phyloP scores from a whole-genome alignment of 2,329 filamentous ascomycete species.

The Xylariaceae sp. region DNA sequence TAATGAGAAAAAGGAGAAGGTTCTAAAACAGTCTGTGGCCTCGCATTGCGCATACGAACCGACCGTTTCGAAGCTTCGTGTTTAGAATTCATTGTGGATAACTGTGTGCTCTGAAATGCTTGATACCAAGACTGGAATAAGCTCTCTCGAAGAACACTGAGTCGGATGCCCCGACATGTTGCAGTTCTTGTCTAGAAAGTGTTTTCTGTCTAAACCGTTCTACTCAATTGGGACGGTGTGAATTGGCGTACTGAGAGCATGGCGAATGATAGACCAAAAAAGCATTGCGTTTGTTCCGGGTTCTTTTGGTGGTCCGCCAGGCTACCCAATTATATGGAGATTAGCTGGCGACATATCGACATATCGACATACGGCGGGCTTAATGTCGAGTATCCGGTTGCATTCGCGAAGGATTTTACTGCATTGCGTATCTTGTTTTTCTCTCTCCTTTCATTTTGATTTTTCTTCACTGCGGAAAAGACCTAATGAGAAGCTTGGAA shows the following conservation, averaged over 20 bases:
- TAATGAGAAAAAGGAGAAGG: slow-evolving; percentile 12
- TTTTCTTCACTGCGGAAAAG: slow-evolving; percentile 2
- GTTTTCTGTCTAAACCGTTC: slow-evolving; percentile 25
- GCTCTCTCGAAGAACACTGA: background rate
- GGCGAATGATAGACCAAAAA: slow-evolving; percentile 26
- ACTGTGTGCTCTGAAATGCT: background rate
- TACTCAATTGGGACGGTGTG: slow-evolving; percentile 9
- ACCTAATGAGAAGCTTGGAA: background rate
- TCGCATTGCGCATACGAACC: slow-evolving; percentile 3
- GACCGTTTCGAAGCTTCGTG: background rate
- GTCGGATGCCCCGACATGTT: slow-evolving; percentile 12
- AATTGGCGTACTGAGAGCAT: slow-evolving; percentile 25
- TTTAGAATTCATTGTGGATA: background rate
- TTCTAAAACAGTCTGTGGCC: background rate
- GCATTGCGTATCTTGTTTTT: slow-evolving; percentile 15
- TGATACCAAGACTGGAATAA: slow-evolving; percentile 12
- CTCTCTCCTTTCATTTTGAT: background rate
- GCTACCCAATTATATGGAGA: slow-evolving; percentile 1
- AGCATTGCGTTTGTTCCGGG: slow-evolving; percentile 23
- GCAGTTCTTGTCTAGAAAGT: slow-evolving; percentile 9
- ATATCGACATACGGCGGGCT: background rate
- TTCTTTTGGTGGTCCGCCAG: slow-evolving; percentile 10
- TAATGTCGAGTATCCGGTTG: slow-evolving; percentile 21
- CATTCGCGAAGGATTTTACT: slow-evolving; percentile 18
- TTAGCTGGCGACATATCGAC: slow-evolving; percentile 1